Conservation (phyloP, 352 stramenopile genomes). For the Phytopythium montanum region DNA sequence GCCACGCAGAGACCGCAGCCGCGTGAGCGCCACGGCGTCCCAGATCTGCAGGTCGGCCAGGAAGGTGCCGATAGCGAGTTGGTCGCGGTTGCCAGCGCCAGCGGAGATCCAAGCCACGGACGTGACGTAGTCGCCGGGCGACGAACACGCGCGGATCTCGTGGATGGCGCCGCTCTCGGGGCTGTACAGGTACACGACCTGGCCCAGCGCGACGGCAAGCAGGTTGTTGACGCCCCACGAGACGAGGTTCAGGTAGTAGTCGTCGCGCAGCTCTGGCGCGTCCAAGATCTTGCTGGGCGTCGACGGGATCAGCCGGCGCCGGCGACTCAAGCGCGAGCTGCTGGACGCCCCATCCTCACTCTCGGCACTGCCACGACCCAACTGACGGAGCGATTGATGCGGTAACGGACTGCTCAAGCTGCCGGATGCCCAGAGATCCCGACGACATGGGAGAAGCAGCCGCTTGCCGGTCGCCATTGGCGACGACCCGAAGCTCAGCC, state of each 20-base stretch:
- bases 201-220: conserved; percentile 91
- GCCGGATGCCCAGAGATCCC: neutral
- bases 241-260: conserved; percentile 98
- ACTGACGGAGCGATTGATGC: conserved; percentile 17
- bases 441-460: conserved; percentile 4
- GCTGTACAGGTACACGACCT: conserved; percentile 96
- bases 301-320: conserved; percentile 27
- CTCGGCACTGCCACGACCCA: conserved; percentile 3
- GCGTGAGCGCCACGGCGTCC: conserved; percentile 84
- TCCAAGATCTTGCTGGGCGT: conserved; percentile 90
- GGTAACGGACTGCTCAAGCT: neutral
- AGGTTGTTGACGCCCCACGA: conserved; percentile 94
- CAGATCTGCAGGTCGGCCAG: conserved; percentile 92
- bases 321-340: neutral
- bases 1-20: conserved; percentile 87
- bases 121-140: conserved; percentile 90
- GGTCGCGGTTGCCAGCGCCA: conserved; percentile 30
- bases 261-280: conserved; percentile 94
- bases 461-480: neutral
- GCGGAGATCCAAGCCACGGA: conserved; percentile 91
- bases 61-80: conserved; percentile 93
- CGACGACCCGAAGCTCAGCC: neutral
- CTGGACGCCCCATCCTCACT: neutral
- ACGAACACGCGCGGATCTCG: conserved; percentile 62
- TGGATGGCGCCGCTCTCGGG: conserved; percentile 89